Percentiles rank a stretch among this genome's conserved stretches.
Evolutionary conservation across 1,139 yeast genomes (phyloP).

Genomic region (Meyerozyma smithsonii): DNA sequence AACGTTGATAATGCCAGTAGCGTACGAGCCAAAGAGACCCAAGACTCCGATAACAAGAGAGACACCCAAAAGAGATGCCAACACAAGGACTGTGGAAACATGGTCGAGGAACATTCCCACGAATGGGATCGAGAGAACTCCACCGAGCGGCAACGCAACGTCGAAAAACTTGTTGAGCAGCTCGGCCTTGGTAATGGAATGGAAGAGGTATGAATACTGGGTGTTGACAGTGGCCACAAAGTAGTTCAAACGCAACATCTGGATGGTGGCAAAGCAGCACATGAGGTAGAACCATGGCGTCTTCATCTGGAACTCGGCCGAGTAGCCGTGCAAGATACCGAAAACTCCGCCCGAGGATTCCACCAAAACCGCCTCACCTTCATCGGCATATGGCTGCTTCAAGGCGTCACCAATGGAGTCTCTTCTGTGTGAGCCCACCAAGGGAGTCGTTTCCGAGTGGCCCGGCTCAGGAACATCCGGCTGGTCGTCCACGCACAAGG

Average conservation of each 20-base stretch:
- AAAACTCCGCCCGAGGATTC: constrained; percentile 37
- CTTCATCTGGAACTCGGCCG: constrained; percentile 35
- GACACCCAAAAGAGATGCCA: constrained; percentile 24
- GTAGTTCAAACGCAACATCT: constrained; percentile 42
- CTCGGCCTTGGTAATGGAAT: constrained; percentile 23
- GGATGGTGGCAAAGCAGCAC: constrained; percentile 36
- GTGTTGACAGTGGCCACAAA: constrained; percentile 43
- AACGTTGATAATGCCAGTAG: constrained; percentile 30
- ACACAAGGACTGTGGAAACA: constrained; percentile 31
- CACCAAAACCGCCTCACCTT: constrained; percentile 33
- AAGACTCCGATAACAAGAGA: constrained; percentile 34
- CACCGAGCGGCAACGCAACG: constrained; percentile 44
- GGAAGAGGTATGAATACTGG: constrained; percentile 39
- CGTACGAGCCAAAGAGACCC: constrained; percentile 30
- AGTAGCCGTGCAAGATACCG: constrained; percentile 41
- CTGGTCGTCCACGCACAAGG: constrained; percentile 25
- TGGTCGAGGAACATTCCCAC: constrained; percentile 38
- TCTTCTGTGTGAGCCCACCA: constrained; percentile 22
- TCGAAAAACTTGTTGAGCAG: constrained; percentile 35
- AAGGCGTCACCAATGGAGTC: constrained; percentile 45
- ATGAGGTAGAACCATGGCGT: constrained; percentile 42
- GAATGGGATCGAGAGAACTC: constrained; percentile 38
- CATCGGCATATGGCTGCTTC: constrained; percentile 40
- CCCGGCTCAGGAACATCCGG: constrained; percentile 7
- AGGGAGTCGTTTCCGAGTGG: constrained; percentile 18